Conservation (phyloP, 2,329 filamentous ascomycete genomes). For the Aspergillus vadensis region DNA sequence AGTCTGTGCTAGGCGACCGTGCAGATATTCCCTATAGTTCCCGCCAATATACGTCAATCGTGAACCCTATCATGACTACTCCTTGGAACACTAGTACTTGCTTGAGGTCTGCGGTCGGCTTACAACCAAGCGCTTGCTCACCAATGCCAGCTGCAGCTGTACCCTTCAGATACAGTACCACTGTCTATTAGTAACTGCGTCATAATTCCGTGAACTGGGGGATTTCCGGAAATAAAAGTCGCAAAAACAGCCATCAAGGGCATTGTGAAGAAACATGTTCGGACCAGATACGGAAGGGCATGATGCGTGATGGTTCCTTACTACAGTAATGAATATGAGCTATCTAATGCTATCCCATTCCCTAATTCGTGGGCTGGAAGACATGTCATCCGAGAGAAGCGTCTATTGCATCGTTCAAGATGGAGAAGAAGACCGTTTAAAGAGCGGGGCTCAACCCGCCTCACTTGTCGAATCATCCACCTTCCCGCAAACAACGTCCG, state of each 20-base stretch:
- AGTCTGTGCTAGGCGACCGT: no score
- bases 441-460: background rate
- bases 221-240: background rate
- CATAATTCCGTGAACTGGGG: background rate
- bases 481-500: slow-evolving; percentile 14
- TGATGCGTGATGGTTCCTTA: no score
- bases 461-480: slow-evolving; percentile 10
- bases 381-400: background rate
- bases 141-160: background rate
- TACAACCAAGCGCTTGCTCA: background rate
- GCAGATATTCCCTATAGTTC: no score
- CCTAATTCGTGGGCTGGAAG: background rate
- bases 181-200: background rate
- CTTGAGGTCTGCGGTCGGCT: background rate
- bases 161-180: background rate
- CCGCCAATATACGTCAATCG: no score
- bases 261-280: no score
- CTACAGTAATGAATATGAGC: no score
- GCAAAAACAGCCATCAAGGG: no score
- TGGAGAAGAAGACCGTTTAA: background rate
- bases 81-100: no score
- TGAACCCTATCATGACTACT: no score
- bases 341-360: no score
- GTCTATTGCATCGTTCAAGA: background rate
- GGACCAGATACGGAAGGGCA: no score